These are phyloP conservation scores for Rhodotorula paludigena DNA, from an alignment of 768 basidiomycete genomes.

Conservation along the genomic window DNA sequence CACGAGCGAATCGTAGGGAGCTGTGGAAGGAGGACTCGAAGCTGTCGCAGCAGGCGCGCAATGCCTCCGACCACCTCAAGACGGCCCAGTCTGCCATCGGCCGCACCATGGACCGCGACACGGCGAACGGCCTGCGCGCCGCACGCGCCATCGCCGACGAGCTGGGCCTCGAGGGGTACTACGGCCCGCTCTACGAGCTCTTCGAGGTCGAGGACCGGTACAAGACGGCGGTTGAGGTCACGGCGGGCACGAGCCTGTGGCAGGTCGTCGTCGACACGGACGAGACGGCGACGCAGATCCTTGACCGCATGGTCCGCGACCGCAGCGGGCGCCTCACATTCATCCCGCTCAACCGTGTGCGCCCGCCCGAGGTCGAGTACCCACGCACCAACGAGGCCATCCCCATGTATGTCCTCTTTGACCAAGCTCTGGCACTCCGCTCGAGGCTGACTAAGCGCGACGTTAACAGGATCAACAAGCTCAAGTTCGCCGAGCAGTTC, in stretches of 20 bases:
- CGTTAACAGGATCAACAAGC: conserved; percentile 60
- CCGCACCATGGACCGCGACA: conserved; percentile 97
- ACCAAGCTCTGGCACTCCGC: too few species aligned
- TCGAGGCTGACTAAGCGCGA: neutral
- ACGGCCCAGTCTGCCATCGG: conserved; percentile 71
- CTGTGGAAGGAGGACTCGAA: conserved; percentile 93
- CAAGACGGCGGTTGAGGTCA: conserved; percentile 87
- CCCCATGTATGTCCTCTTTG: conserved; percentile 59
- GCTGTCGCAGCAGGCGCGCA: conserved; percentile 66
- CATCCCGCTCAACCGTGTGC: conserved; percentile 94
- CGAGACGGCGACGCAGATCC: conserved; percentile 80
- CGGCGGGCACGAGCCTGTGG: conserved; percentile 92
- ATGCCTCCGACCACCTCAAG: conserved; percentile 74
- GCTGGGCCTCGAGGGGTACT: conserved; percentile 71
- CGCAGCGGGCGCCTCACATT: conserved; percentile 93
- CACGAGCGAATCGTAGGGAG: conserved; percentile 50
- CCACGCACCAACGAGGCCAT: conserved; percentile 49
- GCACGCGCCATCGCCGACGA: conserved; percentile 77
- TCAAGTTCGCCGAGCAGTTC: conserved; percentile 66
- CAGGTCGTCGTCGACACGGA: conserved; percentile 98
- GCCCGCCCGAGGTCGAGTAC: conserved; percentile 65
- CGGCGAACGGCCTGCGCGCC: conserved; percentile 77
- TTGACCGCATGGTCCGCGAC: conserved; percentile 88
- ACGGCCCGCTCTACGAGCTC: conserved; percentile 87
- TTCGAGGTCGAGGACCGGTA: conserved; percentile 89